A percentile compares a stretch with the other conserved stretches of the same genome.
These are phyloP conservation scores for Cercospora brassicicola DNA, from an alignment of 2,329 filamentous ascomycete species.

Conservation along the genomic window DNA sequence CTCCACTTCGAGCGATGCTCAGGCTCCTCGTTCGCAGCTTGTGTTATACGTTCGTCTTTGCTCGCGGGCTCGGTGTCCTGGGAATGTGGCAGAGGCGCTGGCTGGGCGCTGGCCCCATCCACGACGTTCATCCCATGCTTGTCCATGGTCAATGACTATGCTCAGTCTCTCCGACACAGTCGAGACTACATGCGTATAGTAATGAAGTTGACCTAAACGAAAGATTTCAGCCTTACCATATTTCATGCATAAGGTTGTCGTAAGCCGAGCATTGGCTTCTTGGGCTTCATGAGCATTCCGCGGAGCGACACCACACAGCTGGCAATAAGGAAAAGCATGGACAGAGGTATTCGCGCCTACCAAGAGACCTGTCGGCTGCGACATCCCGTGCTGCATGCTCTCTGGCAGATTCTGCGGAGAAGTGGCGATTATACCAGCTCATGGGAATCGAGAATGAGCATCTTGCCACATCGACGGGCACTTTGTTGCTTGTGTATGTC, in stretches of 20 bases:
- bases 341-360: background rate
- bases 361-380: background rate
- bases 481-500: background rate
- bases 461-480: background rate
- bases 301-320: background rate
- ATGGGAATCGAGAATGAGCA: background rate
- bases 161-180: background rate
- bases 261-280: conserved; percentile 1
- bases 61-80: background rate
- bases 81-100: background rate
- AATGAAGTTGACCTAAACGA: background rate
- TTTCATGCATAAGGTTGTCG: background rate
- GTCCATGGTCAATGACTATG: background rate
- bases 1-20: background rate
- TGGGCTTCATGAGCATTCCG: background rate
- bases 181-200: background rate
- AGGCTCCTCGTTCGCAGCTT: background rate
- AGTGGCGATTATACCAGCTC: background rate
- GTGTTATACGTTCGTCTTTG: background rate
- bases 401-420: background rate
- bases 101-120: background rate
- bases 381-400: background rate
- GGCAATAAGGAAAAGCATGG: background rate
- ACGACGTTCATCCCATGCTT: background rate
- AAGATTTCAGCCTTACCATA: background rate